Evolutionary conservation across 2,329 filamentous ascomycete species (phyloP).

Genomic region (Cyanodermella asteris): DNA sequence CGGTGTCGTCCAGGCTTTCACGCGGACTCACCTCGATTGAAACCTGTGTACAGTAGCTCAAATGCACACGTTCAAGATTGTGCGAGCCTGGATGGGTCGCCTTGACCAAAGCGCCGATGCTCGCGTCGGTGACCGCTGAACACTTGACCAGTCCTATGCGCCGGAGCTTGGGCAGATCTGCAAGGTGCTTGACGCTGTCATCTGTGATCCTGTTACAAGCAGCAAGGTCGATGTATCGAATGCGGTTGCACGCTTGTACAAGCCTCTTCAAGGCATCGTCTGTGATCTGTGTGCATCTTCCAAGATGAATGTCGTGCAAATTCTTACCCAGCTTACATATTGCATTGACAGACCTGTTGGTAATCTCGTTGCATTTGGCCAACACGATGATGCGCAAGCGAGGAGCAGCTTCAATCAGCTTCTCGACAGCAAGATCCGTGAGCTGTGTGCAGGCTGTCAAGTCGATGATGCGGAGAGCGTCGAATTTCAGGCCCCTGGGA

Average conservation of each 20-base stretch:
- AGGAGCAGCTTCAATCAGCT: conserved; percentile 69
- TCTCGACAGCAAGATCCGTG: conserved; percentile 69
- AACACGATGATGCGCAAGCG: conserved; percentile 80
- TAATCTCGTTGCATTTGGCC: conserved; percentile 83
- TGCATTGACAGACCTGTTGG: conserved; percentile 65
- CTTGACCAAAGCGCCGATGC: conserved; percentile 64
- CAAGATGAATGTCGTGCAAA: conserved; percentile 85
- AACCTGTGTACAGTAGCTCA: conserved; percentile 81
- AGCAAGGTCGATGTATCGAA: conserved; percentile 93
- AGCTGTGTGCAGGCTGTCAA: conserved; percentile 71
- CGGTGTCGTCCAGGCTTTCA: conserved; percentile 2
- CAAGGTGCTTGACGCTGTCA: conserved; percentile 60
- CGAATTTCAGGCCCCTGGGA: conserved; percentile 46
- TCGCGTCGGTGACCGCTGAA: conserved; percentile 67
- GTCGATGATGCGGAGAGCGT: conserved; percentile 80
- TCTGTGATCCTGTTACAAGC: conserved; percentile 84
- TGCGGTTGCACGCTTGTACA: conserved; percentile 71
- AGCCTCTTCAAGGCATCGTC: conserved; percentile 70
- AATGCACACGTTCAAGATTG: conserved; percentile 71
- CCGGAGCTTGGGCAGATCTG: conserved; percentile 76
- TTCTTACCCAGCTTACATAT: conserved; percentile 88
- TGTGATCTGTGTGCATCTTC: conserved; percentile 80
- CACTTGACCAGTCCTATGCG: conserved; percentile 92
- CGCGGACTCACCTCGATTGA: conserved; percentile 47
- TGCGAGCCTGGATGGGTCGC: conserved; percentile 43